phyloP scores from a whole-genome alignment of 106 monocot genomes.

The Dendrobium nobile region DNA sequence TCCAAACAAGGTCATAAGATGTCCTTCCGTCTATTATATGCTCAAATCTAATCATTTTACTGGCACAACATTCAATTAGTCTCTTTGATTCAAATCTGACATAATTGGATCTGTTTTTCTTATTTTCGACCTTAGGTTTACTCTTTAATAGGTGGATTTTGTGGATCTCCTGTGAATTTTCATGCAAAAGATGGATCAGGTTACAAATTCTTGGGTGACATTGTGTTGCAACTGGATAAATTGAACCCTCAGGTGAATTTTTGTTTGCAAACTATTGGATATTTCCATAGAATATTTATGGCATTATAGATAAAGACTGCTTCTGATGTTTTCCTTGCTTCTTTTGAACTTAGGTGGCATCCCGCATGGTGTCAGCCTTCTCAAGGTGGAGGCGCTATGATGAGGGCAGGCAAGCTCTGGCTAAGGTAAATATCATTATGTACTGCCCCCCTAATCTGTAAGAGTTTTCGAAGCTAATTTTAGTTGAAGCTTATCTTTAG shows the following conservation, averaged over 20 bases:
- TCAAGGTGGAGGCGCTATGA: slow-evolving; percentile 94
- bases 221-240: slow-evolving; percentile 90
- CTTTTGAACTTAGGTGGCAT: slow-evolving; percentile 57
- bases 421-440: slow-evolving; percentile 45
- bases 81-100: slow-evolving; percentile 1
- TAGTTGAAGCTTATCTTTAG: no score
- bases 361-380: slow-evolving; percentile 94
- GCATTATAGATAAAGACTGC: neutral
- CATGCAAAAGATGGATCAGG: slow-evolving; percentile 99
- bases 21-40: neutral
- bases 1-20: slow-evolving; percentile 72
- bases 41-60: neutral
- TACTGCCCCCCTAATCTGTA: no score
- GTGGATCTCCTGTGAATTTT: slow-evolving; percentile 86
- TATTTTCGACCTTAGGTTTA: slow-evolving; percentile 49
- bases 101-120: neutral
- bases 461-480: no score
- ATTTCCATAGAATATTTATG: neutral
- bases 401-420: slow-evolving; percentile 68
- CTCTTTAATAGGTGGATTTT: slow-evolving; percentile 91
- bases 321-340: neutral
- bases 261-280: neutral
- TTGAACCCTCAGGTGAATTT: slow-evolving; percentile 82
- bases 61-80: neutral
- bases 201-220: slow-evolving; percentile 88